Evolutionary conservation across 2,329 filamentous ascomycete genomes (phyloP).

Genomic region (Laburnicola sp.): DNA sequence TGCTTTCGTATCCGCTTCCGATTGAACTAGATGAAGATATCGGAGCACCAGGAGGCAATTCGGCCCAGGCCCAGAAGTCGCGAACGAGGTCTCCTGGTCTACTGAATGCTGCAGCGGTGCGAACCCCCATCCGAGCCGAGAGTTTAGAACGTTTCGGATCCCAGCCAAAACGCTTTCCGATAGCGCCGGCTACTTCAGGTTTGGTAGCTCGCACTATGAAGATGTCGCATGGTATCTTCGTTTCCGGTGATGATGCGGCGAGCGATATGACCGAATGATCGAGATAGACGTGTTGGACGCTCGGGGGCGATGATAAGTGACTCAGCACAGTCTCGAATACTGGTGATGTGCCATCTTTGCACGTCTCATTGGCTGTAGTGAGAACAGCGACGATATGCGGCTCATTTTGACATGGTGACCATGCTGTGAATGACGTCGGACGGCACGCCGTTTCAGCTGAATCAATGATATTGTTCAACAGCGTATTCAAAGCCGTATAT

Average conservation of each 20-base stretch:
- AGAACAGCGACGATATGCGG: slow-evolving; percentile 24
- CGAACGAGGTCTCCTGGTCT: slow-evolving; percentile 31
- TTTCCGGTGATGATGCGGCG: slow-evolving; percentile 20
- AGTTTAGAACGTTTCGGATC: slow-evolving; percentile 32
- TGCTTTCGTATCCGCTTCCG: slow-evolving; percentile 16
- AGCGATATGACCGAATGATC: slow-evolving; percentile 30
- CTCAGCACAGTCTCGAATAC: slow-evolving; percentile 26
- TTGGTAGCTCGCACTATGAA: slow-evolving; percentile 26
- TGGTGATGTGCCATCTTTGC: slow-evolving; percentile 16
- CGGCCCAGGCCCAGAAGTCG: slow-evolving; percentile 38
- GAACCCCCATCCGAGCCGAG: slow-evolving; percentile 19
- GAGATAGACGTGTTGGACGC: slow-evolving; percentile 29
- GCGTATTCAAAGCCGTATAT: slow-evolving; percentile 23
- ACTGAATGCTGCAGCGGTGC: slow-evolving; percentile 24
- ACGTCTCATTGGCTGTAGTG: slow-evolving; percentile 28
- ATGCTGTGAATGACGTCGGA: slow-evolving; percentile 31
- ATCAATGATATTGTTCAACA: slow-evolving; percentile 35
- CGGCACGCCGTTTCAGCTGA: slow-evolving; percentile 25
- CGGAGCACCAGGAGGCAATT: slow-evolving; percentile 18
- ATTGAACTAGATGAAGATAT: slow-evolving; percentile 15
- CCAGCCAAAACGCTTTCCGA: slow-evolving; percentile 38
- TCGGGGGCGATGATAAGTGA: slow-evolving; percentile 20
- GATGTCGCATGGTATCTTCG: slow-evolving; percentile 29
- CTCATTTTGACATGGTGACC: slow-evolving; percentile 30
- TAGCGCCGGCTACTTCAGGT: slow-evolving; percentile 26